Percentiles rank a stretch among this genome's conserved stretches.
phyloP scores from a whole-genome alignment of 1,139 yeast genomes.

The Diutina scorzettiae region DNA sequence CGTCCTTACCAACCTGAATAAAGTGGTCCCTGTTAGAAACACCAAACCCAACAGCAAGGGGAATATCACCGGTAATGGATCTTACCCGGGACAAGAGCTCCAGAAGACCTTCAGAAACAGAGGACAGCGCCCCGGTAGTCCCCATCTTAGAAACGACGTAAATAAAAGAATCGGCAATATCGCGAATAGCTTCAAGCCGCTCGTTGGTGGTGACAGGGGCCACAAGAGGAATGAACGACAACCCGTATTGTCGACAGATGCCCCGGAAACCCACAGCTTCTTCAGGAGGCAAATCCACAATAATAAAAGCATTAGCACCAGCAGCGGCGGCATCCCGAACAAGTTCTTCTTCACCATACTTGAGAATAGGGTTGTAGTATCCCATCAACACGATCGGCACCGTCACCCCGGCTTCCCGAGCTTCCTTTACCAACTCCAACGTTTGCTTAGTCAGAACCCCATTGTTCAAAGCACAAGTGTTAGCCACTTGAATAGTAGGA shows the following conservation, averaged over 20 bases:
- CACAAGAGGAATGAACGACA: conserved; percentile 83
- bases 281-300: conserved; percentile 96
- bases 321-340: conserved; percentile 67
- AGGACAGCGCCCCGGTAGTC: conserved; percentile 77
- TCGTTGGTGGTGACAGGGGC: conserved; percentile 96
- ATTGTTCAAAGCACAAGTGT: conserved; percentile 64
- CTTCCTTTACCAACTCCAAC: conserved; percentile 58
- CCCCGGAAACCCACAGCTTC: conserved; percentile 85
- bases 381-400: conserved; percentile 94
- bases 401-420: conserved; percentile 73
- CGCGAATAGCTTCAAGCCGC: conserved; percentile 63
- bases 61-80: conserved; percentile 55
- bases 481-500: conserved; percentile 86
- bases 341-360: conserved; percentile 79
- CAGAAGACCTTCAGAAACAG: conserved; percentile 54
- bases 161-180: conserved; percentile 87
- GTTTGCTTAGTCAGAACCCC: conserved; percentile 64
- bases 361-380: conserved; percentile 86
- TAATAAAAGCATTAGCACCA: conserved; percentile 91
- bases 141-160: conserved; percentile 98
- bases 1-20: conserved; percentile 59
- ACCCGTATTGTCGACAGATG: conserved; percentile 51
- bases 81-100: conserved; percentile 67
- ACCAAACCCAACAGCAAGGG: conserved; percentile 96
- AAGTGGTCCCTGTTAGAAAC: conserved; percentile 90